A percentile compares a stretch with the other conserved stretches of the same genome.
Evolutionary conservation across 192 early-diverging fungal species (phyloP).

Genomic region (Coemansia sp.): DNA sequence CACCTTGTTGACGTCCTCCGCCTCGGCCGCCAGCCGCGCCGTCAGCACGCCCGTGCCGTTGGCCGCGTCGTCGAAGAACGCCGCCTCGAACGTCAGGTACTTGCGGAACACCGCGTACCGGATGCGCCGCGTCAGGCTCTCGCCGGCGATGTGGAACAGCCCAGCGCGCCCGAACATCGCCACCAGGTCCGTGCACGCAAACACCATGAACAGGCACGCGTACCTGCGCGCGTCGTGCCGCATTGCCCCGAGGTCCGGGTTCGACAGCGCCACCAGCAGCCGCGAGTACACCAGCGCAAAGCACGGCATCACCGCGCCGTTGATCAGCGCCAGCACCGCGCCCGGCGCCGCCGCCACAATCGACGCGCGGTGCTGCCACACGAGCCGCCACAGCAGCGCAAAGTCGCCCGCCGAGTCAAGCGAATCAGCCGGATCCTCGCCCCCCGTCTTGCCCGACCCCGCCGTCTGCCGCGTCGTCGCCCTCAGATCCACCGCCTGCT

Average conservation of each 20-base stretch:
- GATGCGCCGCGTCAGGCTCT: slow-evolving; percentile 59
- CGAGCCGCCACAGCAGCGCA: slow-evolving; percentile 11
- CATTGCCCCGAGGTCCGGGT: slow-evolving; percentile 13
- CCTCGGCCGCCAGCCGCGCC: slow-evolving; percentile 66
- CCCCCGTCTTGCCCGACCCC: background rate
- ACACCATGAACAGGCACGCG: slow-evolving; percentile 45
- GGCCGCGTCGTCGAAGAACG: slow-evolving; percentile 66
- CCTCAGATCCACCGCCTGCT: slow-evolving; percentile 37
- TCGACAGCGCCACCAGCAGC: slow-evolving; percentile 23
- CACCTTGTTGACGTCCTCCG: slow-evolving; percentile 52
- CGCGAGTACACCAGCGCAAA: slow-evolving; percentile 68
- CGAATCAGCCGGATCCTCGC: slow-evolving; percentile 2
- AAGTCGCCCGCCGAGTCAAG: slow-evolving; percentile 30
- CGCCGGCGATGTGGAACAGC: slow-evolving; percentile 59
- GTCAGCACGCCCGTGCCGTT: slow-evolving; percentile 71
- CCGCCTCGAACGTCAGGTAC: slow-evolving; percentile 67
- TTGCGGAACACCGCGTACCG: slow-evolving; percentile 61
- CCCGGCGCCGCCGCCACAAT: slow-evolving; percentile 30
- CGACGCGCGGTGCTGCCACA: slow-evolving; percentile 21
- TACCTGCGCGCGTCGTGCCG: slow-evolving; percentile 24
- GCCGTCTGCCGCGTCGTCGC: slow-evolving; percentile 29
- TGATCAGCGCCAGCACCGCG: slow-evolving; percentile 32
- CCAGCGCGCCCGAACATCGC: slow-evolving; percentile 54
- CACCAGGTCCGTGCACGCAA: slow-evolving; percentile 50
- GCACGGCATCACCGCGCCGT: slow-evolving; percentile 72